Percentiles rank a stretch among this genome's conserved stretches.
phyloP scores from a whole-genome alignment of 2,329 filamentous ascomycete genomes.

The Cyphellophora europaea region DNA sequence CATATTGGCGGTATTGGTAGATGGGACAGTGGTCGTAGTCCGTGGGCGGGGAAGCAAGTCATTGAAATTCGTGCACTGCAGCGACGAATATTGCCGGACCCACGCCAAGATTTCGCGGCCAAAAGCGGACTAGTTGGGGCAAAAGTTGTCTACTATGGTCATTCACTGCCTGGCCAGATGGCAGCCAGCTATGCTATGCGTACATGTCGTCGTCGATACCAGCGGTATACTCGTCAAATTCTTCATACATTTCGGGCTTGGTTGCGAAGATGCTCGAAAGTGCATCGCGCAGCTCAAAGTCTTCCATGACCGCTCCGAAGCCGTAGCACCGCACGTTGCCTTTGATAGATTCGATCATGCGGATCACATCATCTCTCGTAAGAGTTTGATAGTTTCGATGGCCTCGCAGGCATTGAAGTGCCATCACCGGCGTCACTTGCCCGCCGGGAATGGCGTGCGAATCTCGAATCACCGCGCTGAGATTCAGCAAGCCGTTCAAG shows the following conservation, averaged over 20 bases:
- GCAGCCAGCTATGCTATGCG: too few species aligned
- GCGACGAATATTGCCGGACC: too few species aligned
- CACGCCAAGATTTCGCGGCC: too few species aligned
- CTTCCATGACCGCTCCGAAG: slow-evolving; percentile 61
- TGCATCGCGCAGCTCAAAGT: slow-evolving; percentile 61
- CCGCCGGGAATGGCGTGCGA: slow-evolving; percentile 54
- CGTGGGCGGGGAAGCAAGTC: slow-evolving; percentile 1
- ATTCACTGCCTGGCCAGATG: too few species aligned
- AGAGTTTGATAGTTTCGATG: slow-evolving; percentile 62
- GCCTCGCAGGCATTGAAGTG: slow-evolving; percentile 71
- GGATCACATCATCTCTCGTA: slow-evolving; percentile 57
- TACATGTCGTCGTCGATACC: slow-evolving; percentile 15
- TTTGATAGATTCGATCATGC: slow-evolving; percentile 62
- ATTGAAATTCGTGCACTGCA: too few species aligned
- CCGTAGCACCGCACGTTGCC: slow-evolving; percentile 88
- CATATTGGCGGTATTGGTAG: slow-evolving; percentile 27
- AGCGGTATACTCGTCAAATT: slow-evolving; percentile 11
- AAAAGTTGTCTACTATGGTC: too few species aligned
- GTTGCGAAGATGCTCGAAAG: slow-evolving; percentile 60
- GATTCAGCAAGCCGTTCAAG: slow-evolving; percentile 69
- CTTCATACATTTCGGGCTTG: slow-evolving; percentile 30
- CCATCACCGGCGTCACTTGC: slow-evolving; percentile 85
- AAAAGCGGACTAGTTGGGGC: too few species aligned
- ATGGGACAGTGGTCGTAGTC: neutral
- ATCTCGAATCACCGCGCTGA: slow-evolving; percentile 72